These are phyloP conservation scores for Teunomyces panamensis DNA, from an alignment of 805 yeast species.

Conservation along the genomic window DNA sequence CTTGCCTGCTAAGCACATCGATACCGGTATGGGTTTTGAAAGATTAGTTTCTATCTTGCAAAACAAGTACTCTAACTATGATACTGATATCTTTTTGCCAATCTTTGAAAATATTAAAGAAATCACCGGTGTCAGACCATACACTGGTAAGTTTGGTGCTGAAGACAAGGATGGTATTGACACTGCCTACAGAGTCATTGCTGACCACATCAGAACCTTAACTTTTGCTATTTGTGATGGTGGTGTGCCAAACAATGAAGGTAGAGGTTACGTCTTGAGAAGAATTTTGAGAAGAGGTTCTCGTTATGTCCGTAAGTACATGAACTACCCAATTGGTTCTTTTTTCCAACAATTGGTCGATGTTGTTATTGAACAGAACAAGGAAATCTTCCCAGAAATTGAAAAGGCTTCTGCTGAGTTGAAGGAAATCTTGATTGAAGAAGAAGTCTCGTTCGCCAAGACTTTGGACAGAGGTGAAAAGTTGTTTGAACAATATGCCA, in stretches of 20 bases:
- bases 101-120: conserved; percentile 83
- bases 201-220: conserved; percentile 97
- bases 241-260: conserved; percentile 98
- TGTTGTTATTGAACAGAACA: conserved; percentile 83
- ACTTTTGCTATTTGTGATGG: conserved; percentile 97
- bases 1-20: conserved; percentile 92
- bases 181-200: conserved; percentile 96
- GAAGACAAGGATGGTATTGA: conserved; percentile 95
- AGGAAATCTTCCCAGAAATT: conserved; percentile 90
- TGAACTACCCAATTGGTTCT: conserved; percentile 91
- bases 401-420: conserved; percentile 66
- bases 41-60: conserved; percentile 93
- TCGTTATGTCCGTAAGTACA: conserved; percentile 92
- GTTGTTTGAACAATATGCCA: conserved; percentile 89
- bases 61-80: conserved; percentile 89
- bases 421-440: conserved; percentile 91
- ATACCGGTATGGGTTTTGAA: conserved; percentile 99
- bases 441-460: conserved; percentile 91
- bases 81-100: conserved; percentile 94
- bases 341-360: conserved; percentile 93
- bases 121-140: conserved; percentile 88
- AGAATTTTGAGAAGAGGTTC: conserved; percentile 98
- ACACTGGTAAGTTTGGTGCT: conserved; percentile 87
- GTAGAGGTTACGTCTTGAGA: conserved; percentile 97
- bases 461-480: conserved; percentile 98